phyloP scores from a whole-genome alignment of 768 basidiomycete genomes.

The Leccinum longicurvipes region DNA sequence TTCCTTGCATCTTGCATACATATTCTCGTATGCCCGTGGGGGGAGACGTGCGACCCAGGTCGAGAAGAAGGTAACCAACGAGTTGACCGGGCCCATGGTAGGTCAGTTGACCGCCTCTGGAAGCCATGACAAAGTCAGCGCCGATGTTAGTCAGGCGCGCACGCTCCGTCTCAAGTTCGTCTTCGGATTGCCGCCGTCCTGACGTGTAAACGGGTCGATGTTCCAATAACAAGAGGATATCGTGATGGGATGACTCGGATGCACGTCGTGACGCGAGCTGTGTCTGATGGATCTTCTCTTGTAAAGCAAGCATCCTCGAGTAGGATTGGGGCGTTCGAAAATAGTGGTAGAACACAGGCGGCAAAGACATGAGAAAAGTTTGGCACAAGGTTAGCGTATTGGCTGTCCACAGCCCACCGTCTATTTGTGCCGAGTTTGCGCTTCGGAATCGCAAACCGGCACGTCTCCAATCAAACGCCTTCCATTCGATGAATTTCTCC shows the following conservation, averaged over 20 bases:
- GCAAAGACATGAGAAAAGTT: constrained; percentile 30
- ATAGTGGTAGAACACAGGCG: constrained; percentile 73
- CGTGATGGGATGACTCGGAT: constrained; percentile 39
- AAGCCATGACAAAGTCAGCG: constrained; percentile 81
- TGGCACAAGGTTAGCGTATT: neutral
- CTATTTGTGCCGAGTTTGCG: neutral
- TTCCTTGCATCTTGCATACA: constrained; percentile 76
- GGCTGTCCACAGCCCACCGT: neutral
- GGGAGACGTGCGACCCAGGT: constrained; percentile 77
- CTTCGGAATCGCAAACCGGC: too few relatives aligned
- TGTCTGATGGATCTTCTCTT: constrained; percentile 65
- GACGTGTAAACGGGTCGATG: constrained; percentile 94
- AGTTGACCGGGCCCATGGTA: constrained; percentile 98
- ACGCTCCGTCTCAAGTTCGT: constrained; percentile 56
- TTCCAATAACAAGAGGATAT: constrained; percentile 77
- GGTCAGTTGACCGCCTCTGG: constrained; percentile 90
- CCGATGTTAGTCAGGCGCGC: constrained; percentile 68
- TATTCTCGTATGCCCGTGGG: constrained; percentile 74
- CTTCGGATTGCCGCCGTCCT: constrained; percentile 79
- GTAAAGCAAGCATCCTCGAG: constrained; percentile 58
- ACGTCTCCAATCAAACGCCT: neutral
- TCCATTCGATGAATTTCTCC: neutral
- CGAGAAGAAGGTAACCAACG: constrained; percentile 91
- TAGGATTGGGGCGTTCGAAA: constrained; percentile 83
- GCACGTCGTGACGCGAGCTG: constrained; percentile 55